phyloP scores from a whole-genome alignment of 441 rosid species.

The Raphanus hybrid region DNA sequence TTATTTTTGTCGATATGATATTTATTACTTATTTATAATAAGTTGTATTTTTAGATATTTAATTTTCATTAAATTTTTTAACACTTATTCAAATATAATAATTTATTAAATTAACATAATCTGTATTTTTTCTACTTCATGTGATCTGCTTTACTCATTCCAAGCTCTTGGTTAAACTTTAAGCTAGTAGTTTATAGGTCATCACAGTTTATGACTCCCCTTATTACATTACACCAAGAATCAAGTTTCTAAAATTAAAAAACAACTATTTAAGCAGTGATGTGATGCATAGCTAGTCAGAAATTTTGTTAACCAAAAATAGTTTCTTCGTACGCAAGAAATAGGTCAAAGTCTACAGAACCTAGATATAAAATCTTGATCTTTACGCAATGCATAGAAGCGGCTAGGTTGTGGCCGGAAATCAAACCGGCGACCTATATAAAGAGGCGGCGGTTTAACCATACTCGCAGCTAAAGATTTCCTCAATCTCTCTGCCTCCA shows the following conservation, averaged over 20 bases:
- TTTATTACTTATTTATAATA: not conserved
- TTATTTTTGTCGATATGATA: not conserved
- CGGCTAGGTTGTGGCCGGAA: slow-evolving; percentile 73
- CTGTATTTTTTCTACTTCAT: too few relatives aligned
- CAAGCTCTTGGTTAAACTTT: too few relatives aligned
- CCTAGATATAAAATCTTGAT: slow-evolving; percentile 21
- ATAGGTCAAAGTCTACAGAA: not conserved
- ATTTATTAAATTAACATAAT: too few relatives aligned
- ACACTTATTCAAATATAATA: not conserved
- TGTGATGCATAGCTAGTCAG: not conserved
- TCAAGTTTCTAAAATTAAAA: not conserved
- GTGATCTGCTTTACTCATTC: not conserved
- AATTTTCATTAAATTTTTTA: too few relatives aligned
- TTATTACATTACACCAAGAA: not conserved
- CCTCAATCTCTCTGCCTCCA: slow-evolving; percentile 63
- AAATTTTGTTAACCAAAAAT: not conserved
- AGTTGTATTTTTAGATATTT: too few relatives aligned
- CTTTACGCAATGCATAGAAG: slow-evolving; percentile 54
- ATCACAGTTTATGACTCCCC: not conserved
- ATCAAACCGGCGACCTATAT: slow-evolving; percentile 49
- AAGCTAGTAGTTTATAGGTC: not conserved
- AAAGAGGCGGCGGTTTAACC: slow-evolving; percentile 61
- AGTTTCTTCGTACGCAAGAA: slow-evolving; percentile 27
- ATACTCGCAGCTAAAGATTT: slow-evolving; percentile 56
- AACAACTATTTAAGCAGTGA: not conserved